Base-by-base conservation (phyloP, 192 early-diverging fungal species). In the Backusella sp. region DNA sequence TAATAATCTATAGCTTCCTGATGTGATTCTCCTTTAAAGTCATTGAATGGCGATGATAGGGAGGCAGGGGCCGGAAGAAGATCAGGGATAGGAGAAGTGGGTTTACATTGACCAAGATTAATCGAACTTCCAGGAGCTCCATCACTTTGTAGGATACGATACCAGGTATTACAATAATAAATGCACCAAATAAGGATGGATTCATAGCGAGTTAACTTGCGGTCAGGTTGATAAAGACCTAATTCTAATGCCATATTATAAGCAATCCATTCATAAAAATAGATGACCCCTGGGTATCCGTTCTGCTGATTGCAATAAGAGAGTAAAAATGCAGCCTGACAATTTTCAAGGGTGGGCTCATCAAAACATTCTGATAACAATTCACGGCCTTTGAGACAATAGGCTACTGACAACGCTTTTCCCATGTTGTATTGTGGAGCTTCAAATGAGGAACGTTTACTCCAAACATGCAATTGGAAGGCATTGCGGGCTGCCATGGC, bases 201-300 rank as follows among this genome's bases (percentile, higher is more conserved):
- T 59, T 82, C 77, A 62, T 76, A 67, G 3, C 66, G 34, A 15
- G 81, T 79, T 12, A 79, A 39, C 36, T 70, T 17, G 5, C 74
- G 49, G 0, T 76, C 36, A 21, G 73, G 15, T 35, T 76, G 46
- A 66, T 79, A 82, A 11, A 82, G 71, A 9, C 81, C 81, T 37
- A 82, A 36, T n/a, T 79, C 66, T 71, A 76, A 71, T 14, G 81
- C 81, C 81, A 82, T 82, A 19, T 66, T 77, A 42, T 69, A 76
- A n/a, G 77, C 75, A 21, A 82, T 78, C 81, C 81, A 82, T 67
- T 82, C 81, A 37, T 82, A 82, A 52, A 82, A 76, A 44, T 78
- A 76, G 52, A 79, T 79, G n/a, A 68, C 71, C 36, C 70, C 77
- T 4, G 74, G 71, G 34, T 76, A 76, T 21, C 77, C 81, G 44